Evolutionary conservation across 495 filamentous ascomycete species (phyloP), one percentile per base, ranked within the genome.

Genomic region (Penicillium robsamsonii): DNA sequence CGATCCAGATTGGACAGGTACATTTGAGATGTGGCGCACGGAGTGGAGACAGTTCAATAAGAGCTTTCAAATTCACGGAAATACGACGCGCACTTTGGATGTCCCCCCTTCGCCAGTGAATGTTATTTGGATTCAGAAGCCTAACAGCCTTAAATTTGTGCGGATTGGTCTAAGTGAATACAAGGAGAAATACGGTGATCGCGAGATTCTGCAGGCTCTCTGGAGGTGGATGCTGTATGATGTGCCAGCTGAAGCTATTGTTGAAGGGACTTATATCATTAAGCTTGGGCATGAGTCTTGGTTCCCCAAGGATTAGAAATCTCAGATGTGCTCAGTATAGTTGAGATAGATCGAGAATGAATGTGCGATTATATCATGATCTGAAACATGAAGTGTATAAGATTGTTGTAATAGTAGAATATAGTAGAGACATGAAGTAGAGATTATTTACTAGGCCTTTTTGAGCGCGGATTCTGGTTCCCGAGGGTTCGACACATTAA

Each of bases 221-320:
- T 40, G 49, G 22, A 51, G n/a, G n/a, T 51, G n/a, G 6, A 38
- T 41, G 35, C 35, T 40, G 22, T 22, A 22, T 27, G 22, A 40
- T 27, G 22, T 30, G 12, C 2, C 22, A 2, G 9, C 24, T 5
- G 18, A 40, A 8, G 5, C 8, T n/a, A 29, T 51, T 29, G 2
- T 41, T 18, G 7, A 40, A 5, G 25, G 25, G 10, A n/a, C 29
- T 13, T 47, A 12, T n/a, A 10, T 20, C 15, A 41, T 51, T 29
- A 51, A n/a, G 5, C 37, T 51, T 5, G 25, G 13, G 48, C 2
- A 40, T 17, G 48, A 50, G 35, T n/a, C 48, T 50, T 50, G 48
- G 33, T 50, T 50, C 22, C 48, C 35, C 3, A 18, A 25, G 8
- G 45, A 47, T 7, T 31, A 47, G 45, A 18, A 8, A 25, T 38